These are phyloP conservation scores for Chenopodium quinoa DNA, from an alignment of 148 eudicot genomes.

Conservation along the genomic window DNA sequence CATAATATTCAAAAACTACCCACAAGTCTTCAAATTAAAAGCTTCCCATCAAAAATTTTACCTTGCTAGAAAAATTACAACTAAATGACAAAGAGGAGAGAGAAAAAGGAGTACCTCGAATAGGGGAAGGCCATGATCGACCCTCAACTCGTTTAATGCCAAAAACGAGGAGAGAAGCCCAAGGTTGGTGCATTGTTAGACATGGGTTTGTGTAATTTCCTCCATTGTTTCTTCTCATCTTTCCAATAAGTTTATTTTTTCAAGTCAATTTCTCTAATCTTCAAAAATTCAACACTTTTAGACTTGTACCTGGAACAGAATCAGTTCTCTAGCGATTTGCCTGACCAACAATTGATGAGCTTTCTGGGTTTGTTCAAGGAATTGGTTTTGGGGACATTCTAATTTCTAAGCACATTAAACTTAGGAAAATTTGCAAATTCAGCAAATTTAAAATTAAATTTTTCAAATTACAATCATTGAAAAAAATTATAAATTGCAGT, in stretches of 20 bases:
- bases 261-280: background rate
- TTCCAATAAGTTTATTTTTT: conserved; percentile 1
- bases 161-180: conserved; percentile 90
- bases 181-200: conserved; percentile 95
- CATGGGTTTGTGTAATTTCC: conserved; percentile 67
- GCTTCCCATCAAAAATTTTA: background rate
- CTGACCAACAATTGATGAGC: background rate
- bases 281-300: background rate
- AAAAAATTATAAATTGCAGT: too few relatives aligned
- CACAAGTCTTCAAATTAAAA: conserved; percentile 2
- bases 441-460: too few relatives aligned
- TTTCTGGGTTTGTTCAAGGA: background rate
- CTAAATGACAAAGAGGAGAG: background rate
- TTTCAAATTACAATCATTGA: too few relatives aligned
- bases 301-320: background rate
- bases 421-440: too few relatives aligned
- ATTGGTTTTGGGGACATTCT: background rate
- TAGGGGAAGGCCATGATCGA: conserved; percentile 96
- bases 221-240: conserved; percentile 38
- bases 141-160: conserved; percentile 96
- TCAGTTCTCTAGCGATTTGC: background rate
- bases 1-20: conserved; percentile 2
- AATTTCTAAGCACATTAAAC: too few relatives aligned
- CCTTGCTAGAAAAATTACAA: background rate
- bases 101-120: conserved; percentile 46